Evolutionary conservation across 2,329 filamentous ascomycete species (phyloP).

Genomic region (Scedosporium dehoogii): DNA sequence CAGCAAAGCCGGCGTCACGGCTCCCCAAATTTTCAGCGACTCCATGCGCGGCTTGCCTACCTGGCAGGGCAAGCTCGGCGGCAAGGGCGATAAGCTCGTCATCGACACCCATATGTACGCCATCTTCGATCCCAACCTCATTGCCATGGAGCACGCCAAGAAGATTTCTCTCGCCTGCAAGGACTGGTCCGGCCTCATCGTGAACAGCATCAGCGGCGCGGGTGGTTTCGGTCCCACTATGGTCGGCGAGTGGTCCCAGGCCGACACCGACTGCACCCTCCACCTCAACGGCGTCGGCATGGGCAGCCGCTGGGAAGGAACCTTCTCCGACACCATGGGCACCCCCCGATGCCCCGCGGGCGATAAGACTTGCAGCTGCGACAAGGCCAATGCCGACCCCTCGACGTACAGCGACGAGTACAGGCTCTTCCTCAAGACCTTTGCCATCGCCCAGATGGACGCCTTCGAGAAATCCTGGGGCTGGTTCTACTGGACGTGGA

Average conservation of each 20-base stretch:
- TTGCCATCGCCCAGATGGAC: conserved; percentile 93
- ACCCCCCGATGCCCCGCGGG: conserved; percentile 65
- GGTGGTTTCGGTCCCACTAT: conserved; percentile 89
- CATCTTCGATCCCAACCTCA: conserved; percentile 88
- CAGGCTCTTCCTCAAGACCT: conserved; percentile 77
- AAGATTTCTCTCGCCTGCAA: conserved; percentile 83
- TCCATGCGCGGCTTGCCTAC: conserved; percentile 86
- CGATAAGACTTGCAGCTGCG: conserved; percentile 60
- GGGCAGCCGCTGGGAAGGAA: conserved; percentile 88
- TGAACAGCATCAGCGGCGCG: conserved; percentile 57
- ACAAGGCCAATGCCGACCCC: conserved; percentile 64
- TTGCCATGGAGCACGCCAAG: conserved; percentile 68
- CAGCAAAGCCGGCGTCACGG: conserved; percentile 63
- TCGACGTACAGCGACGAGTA: conserved; percentile 60
- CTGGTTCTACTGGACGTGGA: conserved; percentile 99
- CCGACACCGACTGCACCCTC: conserved; percentile 85
- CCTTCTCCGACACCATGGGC: conserved; percentile 57
- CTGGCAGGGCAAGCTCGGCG: conserved; percentile 77
- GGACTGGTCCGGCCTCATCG: conserved; percentile 75
- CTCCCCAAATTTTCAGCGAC: conserved; percentile 77
- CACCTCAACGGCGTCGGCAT: conserved; percentile 83
- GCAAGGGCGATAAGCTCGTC: conserved; percentile 56
- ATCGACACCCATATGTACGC: conserved; percentile 99
- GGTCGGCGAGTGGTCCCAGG: conserved; percentile 95
- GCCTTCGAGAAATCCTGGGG: conserved; percentile 90